Evolutionary conservation across 2,329 filamentous ascomycete species (phyloP).

Genomic region (Xylariaceae sp.): DNA sequence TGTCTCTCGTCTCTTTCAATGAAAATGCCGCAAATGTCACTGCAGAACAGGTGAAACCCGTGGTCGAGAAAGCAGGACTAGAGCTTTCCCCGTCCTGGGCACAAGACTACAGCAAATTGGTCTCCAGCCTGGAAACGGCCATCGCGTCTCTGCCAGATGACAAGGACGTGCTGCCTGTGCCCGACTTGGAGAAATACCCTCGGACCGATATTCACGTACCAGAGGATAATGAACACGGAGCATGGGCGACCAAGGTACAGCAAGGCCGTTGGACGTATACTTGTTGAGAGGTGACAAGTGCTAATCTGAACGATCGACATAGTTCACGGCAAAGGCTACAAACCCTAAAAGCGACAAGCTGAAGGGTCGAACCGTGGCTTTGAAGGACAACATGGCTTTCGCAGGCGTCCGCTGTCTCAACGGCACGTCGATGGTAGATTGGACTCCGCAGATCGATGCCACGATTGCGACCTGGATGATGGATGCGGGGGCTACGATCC

Average conservation of each 20-base stretch:
- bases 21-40: conserved; percentile 6
- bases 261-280: no score
- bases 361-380: conserved; percentile 35
- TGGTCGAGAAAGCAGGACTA: conserved; percentile 18
- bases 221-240: conserved; percentile 19
- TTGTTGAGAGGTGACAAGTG: no score
- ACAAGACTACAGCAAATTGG: conserved; percentile 14
- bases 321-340: conserved; percentile 20
- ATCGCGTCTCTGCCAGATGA: conserved; percentile 20
- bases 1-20: conserved; percentile 13
- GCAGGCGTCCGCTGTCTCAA: conserved; percentile 39
- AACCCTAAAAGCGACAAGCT: conserved; percentile 23
- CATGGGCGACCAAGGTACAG: conserved; percentile 21
- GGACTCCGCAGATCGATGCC: conserved; percentile 37
- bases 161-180: conserved; percentile 13
- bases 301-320: background rate
- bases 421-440: conserved; percentile 37
- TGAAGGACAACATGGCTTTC: conserved; percentile 46
- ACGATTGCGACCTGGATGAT: conserved; percentile 39
- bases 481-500: conserved; percentile 36
- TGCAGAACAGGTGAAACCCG: conserved; percentile 13
- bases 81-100: conserved; percentile 12
- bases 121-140: conserved; percentile 16
- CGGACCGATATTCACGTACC: conserved; percentile 21
- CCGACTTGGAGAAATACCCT: conserved; percentile 23